Conservation (phyloP, 441 rosid species). For the Erodium chrysanthum region DNA sequence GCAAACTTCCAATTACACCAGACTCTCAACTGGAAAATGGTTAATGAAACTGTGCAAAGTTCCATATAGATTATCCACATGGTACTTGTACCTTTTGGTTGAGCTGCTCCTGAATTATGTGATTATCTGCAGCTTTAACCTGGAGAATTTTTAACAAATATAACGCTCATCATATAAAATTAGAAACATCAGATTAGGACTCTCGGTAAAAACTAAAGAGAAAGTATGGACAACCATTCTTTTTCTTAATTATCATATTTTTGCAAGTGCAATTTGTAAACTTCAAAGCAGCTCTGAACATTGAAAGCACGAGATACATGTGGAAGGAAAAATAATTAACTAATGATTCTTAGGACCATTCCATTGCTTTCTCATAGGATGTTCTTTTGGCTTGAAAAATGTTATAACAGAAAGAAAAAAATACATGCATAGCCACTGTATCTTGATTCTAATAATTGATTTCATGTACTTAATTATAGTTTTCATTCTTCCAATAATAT, state of each 20-base stretch:
- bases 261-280: background rate
- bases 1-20: slow-evolving; percentile 20
- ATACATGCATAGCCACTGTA: background rate
- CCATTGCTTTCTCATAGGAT: background rate
- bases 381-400: background rate
- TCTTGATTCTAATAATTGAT: background rate
- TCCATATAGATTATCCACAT: background rate
- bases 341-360: background rate
- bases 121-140: slow-evolving; percentile 93
- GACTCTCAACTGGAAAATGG: slow-evolving; percentile 7
- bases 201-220: background rate
- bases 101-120: slow-evolving; percentile 87
- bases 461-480: background rate
- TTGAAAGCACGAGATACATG: background rate
- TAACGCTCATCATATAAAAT: slow-evolving; percentile 14
- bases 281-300: background rate
- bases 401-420: background rate
- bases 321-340: background rate
- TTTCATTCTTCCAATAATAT: background rate
- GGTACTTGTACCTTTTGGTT: slow-evolving; percentile 52
- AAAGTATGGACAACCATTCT: background rate
- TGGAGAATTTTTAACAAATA: slow-evolving; percentile 22
- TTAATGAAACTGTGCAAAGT: background rate
- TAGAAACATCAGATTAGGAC: slow-evolving; percentile 6
- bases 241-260: background rate